Evolutionary conservation across 2,329 filamentous ascomycete genomes (phyloP).

Genomic region (Colletotrichum sp.): DNA sequence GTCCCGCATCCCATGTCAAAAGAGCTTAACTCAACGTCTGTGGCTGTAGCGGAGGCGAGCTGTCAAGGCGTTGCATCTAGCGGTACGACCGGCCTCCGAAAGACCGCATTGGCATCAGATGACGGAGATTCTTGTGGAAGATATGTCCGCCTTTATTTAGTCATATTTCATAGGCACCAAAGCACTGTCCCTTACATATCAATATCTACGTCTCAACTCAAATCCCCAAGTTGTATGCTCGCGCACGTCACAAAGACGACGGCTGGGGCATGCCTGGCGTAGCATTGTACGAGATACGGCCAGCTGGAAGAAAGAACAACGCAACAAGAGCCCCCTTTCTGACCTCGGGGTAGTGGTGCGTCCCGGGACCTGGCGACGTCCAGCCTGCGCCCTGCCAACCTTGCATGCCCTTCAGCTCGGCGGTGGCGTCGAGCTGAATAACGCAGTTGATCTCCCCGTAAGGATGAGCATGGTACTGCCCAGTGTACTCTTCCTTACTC

Average conservation of each 20-base stretch:
- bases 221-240: too few relatives aligned
- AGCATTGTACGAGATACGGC: constrained; percentile 55
- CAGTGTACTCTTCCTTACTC: constrained; percentile 45
- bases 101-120: neutral
- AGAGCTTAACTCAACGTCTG: neutral
- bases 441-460: constrained; percentile 63
- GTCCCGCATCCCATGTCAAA: neutral
- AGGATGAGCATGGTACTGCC: constrained; percentile 58
- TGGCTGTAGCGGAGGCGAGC: neutral
- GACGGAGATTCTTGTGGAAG: neutral
- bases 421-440: constrained; percentile 50
- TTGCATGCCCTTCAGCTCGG: constrained; percentile 59
- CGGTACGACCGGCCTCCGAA: neutral
- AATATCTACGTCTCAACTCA: too few relatives aligned
- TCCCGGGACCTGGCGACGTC: constrained; percentile 58
- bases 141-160: neutral
- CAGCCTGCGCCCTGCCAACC: constrained; percentile 62
- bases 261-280: constrained; percentile 48
- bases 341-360: constrained; percentile 61
- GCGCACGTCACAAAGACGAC: constrained; percentile 9
- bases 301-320: constrained; percentile 60
- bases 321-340: constrained; percentile 54
- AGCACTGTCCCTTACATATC: too few relatives aligned
- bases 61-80: neutral
- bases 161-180: too few relatives aligned